These are phyloP conservation scores for Globisporangium alternatum DNA, from an alignment of 352 stramenopile genomes.

Conservation along the genomic window DNA sequence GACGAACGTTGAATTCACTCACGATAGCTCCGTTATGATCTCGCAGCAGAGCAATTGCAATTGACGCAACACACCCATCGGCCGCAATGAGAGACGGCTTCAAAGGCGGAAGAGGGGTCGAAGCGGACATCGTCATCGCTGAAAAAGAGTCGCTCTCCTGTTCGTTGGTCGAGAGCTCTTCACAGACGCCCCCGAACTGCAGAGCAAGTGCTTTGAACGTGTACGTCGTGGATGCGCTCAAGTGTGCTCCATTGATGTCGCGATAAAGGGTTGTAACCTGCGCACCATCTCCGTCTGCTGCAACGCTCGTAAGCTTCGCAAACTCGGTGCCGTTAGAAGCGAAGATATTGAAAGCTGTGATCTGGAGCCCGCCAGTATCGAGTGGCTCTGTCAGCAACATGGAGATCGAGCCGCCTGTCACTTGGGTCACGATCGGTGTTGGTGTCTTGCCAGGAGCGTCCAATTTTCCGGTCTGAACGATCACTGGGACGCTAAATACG, in stretches of 20 bases:
- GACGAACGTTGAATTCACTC: slow-evolving; percentile 4
- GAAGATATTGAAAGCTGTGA: slow-evolving; percentile 34
- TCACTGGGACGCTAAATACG: slow-evolving; percentile 23
- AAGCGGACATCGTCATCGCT: slow-evolving; percentile 24
- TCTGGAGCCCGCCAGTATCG: slow-evolving; percentile 37
- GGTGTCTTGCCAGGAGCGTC: slow-evolving; percentile 35
- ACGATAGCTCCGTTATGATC: slow-evolving; percentile 34
- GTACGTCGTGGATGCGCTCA: slow-evolving; percentile 31
- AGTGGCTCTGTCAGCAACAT: slow-evolving; percentile 31
- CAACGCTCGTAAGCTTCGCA: slow-evolving; percentile 26
- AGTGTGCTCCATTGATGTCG: slow-evolving; percentile 13
- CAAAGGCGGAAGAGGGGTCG: slow-evolving; percentile 26
- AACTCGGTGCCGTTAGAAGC: slow-evolving; percentile 17
- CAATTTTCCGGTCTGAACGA: slow-evolving; percentile 28
- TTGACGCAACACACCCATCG: slow-evolving; percentile 18
- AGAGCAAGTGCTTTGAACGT: slow-evolving; percentile 44
- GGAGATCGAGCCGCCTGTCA: slow-evolving; percentile 37
- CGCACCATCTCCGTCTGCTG: slow-evolving; percentile 16
- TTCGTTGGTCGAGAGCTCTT: slow-evolving; percentile 21
- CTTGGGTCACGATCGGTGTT: slow-evolving; percentile 23
- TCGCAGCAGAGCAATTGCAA: slow-evolving; percentile 21
- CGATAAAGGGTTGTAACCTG: slow-evolving; percentile 19
- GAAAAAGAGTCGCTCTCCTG: slow-evolving; percentile 32
- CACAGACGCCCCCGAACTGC: slow-evolving; percentile 34
- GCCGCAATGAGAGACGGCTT: slow-evolving; percentile 17